Base-by-base conservation (phyloP, 257 asterid species). In the Nyctanthes arbortristis region DNA sequence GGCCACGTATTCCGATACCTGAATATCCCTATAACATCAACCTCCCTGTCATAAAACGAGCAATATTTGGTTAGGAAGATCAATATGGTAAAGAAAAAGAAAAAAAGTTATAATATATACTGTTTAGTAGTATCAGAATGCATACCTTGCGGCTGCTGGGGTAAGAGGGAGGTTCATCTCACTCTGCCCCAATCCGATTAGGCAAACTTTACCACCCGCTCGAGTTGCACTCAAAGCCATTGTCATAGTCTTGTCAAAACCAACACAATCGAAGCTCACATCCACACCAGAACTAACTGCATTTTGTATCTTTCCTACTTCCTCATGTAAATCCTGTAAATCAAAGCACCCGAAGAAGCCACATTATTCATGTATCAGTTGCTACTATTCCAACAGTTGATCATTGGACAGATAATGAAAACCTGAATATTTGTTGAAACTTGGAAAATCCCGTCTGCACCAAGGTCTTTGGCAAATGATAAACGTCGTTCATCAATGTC, bases 1-100 rank as follows among this genome's bases (percentile, higher is more conserved):
- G 97, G 96, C 97, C 99, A 91, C 3, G 97, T 93, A 77, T 93
- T 93, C 75, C 82, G 86, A 85, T 93, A 93, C 24, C 97, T 87
- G 77, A 93, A 93, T 83, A 93, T 79, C 24, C 99, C 99, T 8
- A 93, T 78, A 52, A 93, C 85, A 62, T 93, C 99, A 0, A 93
- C 89, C 84, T 93, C 99, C 91, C 99, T 91, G 81, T 11, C 47
- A 62, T 14, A 36, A 11, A 20, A 49, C 57, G 9, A 20, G 57
- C 57, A 49, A 49, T 49, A 49, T 18, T 47, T 18, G 58, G 4
- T 18, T 2, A 20, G 27, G 28, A 5, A 40, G 52, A 40, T 40
- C 16, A 2, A 30, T 14, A 39, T 11, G 47, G 5, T 4, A 3
- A 14, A 4, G 49, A 12, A 40, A 14, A 31, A 60, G 37, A 40